Percentiles rank a stretch among this genome's conserved stretches.
These are phyloP conservation scores for Keqinozyma sinolaborantium DNA, from an alignment of 1,139 yeast species.

Conservation along the genomic window DNA sequence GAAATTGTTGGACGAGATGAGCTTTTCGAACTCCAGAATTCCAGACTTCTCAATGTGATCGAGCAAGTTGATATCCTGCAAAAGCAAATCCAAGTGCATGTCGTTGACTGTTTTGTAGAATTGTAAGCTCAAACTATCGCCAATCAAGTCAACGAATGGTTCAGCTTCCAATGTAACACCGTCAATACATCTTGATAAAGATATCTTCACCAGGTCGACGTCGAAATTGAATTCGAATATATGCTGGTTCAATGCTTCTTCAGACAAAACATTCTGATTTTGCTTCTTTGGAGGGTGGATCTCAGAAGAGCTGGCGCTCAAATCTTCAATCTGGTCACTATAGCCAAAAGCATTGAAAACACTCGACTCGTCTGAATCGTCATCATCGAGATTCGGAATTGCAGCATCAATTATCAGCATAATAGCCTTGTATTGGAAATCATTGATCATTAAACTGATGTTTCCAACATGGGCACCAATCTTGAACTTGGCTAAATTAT, in stretches of 20 bases:
- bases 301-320: slow-evolving; percentile 3
- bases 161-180: slow-evolving; percentile 60
- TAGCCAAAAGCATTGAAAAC: slow-evolving; percentile 34
- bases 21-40: slow-evolving; percentile 59
- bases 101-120: slow-evolving; percentile 58
- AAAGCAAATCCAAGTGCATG: slow-evolving; percentile 62
- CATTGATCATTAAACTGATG: slow-evolving; percentile 71
- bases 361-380: slow-evolving; percentile 28
- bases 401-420: slow-evolving; percentile 73
- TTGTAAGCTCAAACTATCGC: slow-evolving; percentile 61
- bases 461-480: slow-evolving; percentile 80
- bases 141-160: slow-evolving; percentile 66
- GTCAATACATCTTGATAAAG: slow-evolving; percentile 66
- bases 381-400: slow-evolving; percentile 55
- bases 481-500: slow-evolving; percentile 66
- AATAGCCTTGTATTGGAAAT: slow-evolving; percentile 83
- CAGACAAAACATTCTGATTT: slow-evolving; percentile 10
- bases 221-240: slow-evolving; percentile 66
- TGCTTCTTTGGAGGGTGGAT: slow-evolving; percentile 2
- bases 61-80: slow-evolving; percentile 65
- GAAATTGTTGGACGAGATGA: slow-evolving; percentile 65
- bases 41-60: slow-evolving; percentile 72
- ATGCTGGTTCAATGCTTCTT: slow-evolving; percentile 46
- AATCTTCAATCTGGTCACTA: slow-evolving; percentile 15
- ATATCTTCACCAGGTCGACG: slow-evolving; percentile 59